Evolutionary conservation across 1,284 basidiomycete genomes (phyloP).

Genomic region (Garcileccinum viscosum): DNA sequence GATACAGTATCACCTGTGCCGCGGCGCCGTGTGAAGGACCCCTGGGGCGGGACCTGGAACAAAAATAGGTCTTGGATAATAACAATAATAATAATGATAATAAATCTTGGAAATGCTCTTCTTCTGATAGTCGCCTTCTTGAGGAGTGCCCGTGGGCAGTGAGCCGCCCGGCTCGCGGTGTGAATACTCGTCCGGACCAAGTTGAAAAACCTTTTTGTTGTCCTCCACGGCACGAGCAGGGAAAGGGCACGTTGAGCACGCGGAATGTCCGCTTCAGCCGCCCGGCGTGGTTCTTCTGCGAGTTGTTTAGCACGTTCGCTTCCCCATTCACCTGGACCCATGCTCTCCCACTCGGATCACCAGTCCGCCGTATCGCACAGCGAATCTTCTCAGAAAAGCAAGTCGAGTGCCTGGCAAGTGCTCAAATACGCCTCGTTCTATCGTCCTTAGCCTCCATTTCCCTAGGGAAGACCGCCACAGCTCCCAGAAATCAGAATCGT

Average conservation of each 20-base stretch:
- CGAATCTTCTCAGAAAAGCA: slow-evolving; percentile 33
- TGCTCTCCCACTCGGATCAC: slow-evolving; percentile 42
- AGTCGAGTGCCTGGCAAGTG: slow-evolving; percentile 35
- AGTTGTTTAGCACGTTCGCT: slow-evolving; percentile 24
- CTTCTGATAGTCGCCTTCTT: slow-evolving; percentile 17
- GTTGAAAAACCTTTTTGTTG: slow-evolving; percentile 11
- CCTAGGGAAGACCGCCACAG: slow-evolving; percentile 37
- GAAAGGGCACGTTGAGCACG: slow-evolving; percentile 24
- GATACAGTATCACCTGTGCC: slow-evolving; percentile 36
- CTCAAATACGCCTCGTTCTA: slow-evolving; percentile 32
- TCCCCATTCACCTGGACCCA: slow-evolving; percentile 27
- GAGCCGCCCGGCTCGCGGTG: slow-evolving; percentile 22
- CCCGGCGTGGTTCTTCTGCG: slow-evolving; percentile 8
- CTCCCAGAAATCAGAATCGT: slow-evolving; percentile 30
- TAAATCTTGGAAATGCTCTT: slow-evolving; percentile 11
- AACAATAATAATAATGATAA: slow-evolving; percentile 27
- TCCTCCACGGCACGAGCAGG: slow-evolving; percentile 4
- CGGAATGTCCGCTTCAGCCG: slow-evolving; percentile 20
- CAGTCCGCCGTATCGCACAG: slow-evolving; percentile 32
- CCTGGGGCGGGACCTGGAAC: slow-evolving; percentile 21
- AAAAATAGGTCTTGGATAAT: slow-evolving; percentile 18
- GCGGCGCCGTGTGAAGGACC: slow-evolving; percentile 28
- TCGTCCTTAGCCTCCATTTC: slow-evolving; percentile 25
- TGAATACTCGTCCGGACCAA: slow-evolving; percentile 14
- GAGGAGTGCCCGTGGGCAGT: slow-evolving; percentile 8